These are phyloP conservation scores for Metschnikowia peoriensis DNA, from an alignment of 805 yeast species.

Conservation along the genomic window DNA sequence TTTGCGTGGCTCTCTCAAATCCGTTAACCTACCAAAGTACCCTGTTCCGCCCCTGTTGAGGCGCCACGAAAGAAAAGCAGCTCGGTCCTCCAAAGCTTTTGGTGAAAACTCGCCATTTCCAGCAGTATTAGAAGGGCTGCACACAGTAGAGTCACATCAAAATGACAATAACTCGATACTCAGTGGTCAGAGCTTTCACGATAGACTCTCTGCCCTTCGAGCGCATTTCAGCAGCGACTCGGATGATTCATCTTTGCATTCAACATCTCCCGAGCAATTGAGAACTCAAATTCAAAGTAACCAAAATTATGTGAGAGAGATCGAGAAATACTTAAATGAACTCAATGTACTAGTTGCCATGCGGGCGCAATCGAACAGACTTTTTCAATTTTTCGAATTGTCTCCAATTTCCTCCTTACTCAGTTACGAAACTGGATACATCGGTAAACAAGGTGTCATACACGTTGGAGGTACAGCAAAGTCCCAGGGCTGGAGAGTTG, in stretches of 20 bases:
- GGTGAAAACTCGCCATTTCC: background rate
- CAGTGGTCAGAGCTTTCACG: constrained; percentile 23
- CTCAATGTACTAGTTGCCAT: constrained; percentile 59
- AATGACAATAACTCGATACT: constrained; percentile 22
- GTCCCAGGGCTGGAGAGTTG: constrained; percentile 94
- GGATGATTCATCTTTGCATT: constrained; percentile 20
- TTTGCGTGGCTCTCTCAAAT: constrained; percentile 22
- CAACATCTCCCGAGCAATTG: constrained; percentile 33
- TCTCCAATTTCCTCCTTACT: constrained; percentile 84
- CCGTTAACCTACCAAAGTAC: constrained; percentile 44
- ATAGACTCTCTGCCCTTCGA: constrained; percentile 28
- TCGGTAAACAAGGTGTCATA: constrained; percentile 87
- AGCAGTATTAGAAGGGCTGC: background rate
- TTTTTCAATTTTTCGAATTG: constrained; percentile 85
- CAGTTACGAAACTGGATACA: constrained; percentile 75
- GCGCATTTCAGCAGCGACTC: constrained; percentile 30
- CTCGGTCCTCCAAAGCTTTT: background rate
- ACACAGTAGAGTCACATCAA: constrained; percentile 2
- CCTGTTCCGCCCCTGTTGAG: constrained; percentile 40
- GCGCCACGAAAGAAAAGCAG: constrained; percentile 9
- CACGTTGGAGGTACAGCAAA: constrained; percentile 79
- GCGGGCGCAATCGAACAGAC: constrained; percentile 75
- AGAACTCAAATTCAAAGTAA: constrained; percentile 26
- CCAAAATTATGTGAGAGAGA: constrained; percentile 40
- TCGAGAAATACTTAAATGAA: constrained; percentile 67